phyloP scores from a whole-genome alignment of 306 rosid genomes.

The Malus domestica region ASM211411v1 NC_041793.1:31670001-31670500 shows the following conservation, averaged over 20 bases:
- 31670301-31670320: background rate
- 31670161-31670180: conserved; percentile 24
- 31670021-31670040: too few relatives aligned
- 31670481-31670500: too few relatives aligned
- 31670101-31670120: too few relatives aligned
- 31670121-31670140: background rate
- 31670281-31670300: conserved; percentile 4
- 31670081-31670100: too few relatives aligned
- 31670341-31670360: conserved; percentile 21
- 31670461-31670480: too few relatives aligned
- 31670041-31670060: too few relatives aligned
- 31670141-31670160: background rate
- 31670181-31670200: conserved; percentile 8
- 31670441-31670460: background rate
- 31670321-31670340: conserved; percentile 14
- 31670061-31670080: too few relatives aligned
- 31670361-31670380: background rate
- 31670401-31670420: background rate
- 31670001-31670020: too few relatives aligned
- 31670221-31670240: conserved; percentile 23
- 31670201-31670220: background rate
- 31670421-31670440: background rate
- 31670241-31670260: conserved; percentile 17
- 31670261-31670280: background rate
- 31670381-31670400: too few relatives aligned